Percentiles rank a stretch among this genome's conserved stretches.
phyloP scores from a whole-genome alignment of 169 alveolate genomes.

The Cryptosporidium tyzzeri region DNA sequence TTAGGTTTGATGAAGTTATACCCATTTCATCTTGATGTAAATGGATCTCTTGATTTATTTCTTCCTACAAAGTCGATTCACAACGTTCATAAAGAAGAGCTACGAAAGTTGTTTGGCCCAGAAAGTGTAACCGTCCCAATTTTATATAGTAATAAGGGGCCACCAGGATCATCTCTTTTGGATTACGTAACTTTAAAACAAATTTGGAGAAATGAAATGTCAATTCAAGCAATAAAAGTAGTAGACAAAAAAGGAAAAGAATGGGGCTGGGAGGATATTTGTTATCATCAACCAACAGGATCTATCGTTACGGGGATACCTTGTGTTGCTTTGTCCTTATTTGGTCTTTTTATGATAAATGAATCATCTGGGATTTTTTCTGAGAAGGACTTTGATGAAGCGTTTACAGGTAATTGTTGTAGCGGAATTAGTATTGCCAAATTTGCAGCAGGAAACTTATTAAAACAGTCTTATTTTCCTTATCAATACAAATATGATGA shows the following conservation, averaged over 20 bases:
- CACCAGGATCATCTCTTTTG: constrained; percentile 47
- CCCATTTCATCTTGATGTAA: constrained; percentile 62
- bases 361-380: constrained; percentile 51
- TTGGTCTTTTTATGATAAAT: constrained; percentile 65
- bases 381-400: constrained; percentile 56
- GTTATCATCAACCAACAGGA: constrained; percentile 72
- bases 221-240: constrained; percentile 61
- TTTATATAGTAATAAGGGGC: constrained; percentile 70
- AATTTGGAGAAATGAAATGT: constrained; percentile 69
- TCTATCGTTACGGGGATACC: constrained; percentile 51
- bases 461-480: constrained; percentile 58
- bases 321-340: constrained; percentile 48
- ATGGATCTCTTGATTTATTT: constrained; percentile 67
- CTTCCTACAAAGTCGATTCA: constrained; percentile 58
- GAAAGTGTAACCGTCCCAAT: constrained; percentile 52
- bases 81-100: constrained; percentile 35
- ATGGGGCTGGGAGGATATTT: constrained; percentile 75
- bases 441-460: constrained; percentile 68
- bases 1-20: constrained; percentile 62
- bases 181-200: constrained; percentile 47
- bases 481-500: constrained; percentile 52
- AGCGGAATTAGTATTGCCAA: constrained; percentile 49
- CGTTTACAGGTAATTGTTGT: constrained; percentile 70
- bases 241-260: constrained; percentile 57
- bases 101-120: constrained; percentile 34